These are phyloP conservation scores for Cladosporium sphaerospermum DNA, from an alignment of 2,329 filamentous ascomycete genomes.

Conservation along the genomic window DNA sequence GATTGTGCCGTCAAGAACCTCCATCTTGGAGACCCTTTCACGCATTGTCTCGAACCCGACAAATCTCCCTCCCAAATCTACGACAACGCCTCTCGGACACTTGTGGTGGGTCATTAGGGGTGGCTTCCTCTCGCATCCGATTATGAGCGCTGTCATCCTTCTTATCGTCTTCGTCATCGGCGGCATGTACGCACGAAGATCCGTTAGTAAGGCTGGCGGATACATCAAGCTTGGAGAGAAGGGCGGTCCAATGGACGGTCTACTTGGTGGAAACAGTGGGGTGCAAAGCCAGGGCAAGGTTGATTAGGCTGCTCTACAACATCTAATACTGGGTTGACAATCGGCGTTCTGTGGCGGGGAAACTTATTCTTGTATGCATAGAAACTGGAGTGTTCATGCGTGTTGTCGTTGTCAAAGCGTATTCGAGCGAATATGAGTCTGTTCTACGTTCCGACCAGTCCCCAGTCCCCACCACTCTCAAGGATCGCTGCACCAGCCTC, in stretches of 20 bases:
- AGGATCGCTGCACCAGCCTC: slow-evolving; percentile 25
- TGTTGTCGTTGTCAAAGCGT: slow-evolving; percentile 3
- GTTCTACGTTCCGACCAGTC: background rate
- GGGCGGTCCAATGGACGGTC: slow-evolving; percentile 59
- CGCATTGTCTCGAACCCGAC: slow-evolving; percentile 64
- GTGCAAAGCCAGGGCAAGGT: slow-evolving; percentile 22
- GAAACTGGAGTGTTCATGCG: background rate
- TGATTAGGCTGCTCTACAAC: slow-evolving; percentile 15
- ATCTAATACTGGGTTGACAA: slow-evolving; percentile 10
- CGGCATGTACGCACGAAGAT: slow-evolving; percentile 25
- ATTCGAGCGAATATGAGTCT: slow-evolving; percentile 4
- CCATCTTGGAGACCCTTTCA: slow-evolving; percentile 79
- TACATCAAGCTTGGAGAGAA: slow-evolving; percentile 43
- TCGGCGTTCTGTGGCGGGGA: slow-evolving; percentile 1
- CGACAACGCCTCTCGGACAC: slow-evolving; percentile 65
- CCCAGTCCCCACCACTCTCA: slow-evolving; percentile 1
- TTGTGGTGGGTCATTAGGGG: slow-evolving; percentile 50
- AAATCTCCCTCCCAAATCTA: slow-evolving; percentile 69
- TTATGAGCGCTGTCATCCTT: slow-evolving; percentile 48
- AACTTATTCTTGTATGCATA: slow-evolving; percentile 10
- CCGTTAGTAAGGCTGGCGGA: slow-evolving; percentile 23
- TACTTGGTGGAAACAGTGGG: slow-evolving; percentile 51
- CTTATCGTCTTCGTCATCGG: slow-evolving; percentile 41
- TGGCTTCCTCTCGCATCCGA: slow-evolving; percentile 39
- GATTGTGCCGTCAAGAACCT: slow-evolving; percentile 82